These are phyloP conservation scores for Colletotrichum theobromicola DNA, from an alignment of 2,329 filamentous ascomycete species.

Conservation along the genomic window DNA sequence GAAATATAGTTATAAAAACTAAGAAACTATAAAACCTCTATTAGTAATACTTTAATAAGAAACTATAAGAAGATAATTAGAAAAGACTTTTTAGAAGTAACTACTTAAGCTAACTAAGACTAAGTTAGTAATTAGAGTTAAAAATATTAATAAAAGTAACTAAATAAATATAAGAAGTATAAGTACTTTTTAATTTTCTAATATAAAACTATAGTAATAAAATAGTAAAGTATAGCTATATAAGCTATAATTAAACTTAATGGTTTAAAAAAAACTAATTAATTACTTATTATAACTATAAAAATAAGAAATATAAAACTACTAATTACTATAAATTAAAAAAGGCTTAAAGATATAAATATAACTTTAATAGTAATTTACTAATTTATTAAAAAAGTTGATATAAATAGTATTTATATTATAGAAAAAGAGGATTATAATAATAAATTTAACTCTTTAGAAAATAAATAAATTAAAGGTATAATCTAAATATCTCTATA, in stretches of 20 bases:
- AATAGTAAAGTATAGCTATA: accelerated
- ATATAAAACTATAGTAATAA: background rate
- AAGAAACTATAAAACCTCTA: background rate
- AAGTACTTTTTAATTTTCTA: background rate
- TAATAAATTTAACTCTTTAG: background rate
- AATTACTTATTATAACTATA: background rate
- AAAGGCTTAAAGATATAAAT: background rate
- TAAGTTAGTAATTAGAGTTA: background rate
- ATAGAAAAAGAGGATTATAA: background rate
- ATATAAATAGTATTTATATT: background rate
- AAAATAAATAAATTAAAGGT: background rate
- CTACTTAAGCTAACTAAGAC: background rate
- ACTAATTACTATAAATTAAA: background rate
- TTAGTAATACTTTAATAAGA: background rate
- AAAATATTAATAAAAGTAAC: background rate
- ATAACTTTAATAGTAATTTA: background rate
- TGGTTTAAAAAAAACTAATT: background rate
- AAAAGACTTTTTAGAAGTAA: background rate
- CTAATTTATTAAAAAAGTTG: background rate
- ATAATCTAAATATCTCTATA: background rate
- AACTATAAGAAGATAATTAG: background rate
- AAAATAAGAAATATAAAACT: background rate
- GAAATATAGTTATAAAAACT: background rate
- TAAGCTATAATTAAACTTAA: background rate
- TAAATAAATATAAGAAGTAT: background rate